These are phyloP conservation scores for Pichia sp. DNA, from an alignment of 1,139 yeast genomes.

Conservation along the genomic window DNA sequence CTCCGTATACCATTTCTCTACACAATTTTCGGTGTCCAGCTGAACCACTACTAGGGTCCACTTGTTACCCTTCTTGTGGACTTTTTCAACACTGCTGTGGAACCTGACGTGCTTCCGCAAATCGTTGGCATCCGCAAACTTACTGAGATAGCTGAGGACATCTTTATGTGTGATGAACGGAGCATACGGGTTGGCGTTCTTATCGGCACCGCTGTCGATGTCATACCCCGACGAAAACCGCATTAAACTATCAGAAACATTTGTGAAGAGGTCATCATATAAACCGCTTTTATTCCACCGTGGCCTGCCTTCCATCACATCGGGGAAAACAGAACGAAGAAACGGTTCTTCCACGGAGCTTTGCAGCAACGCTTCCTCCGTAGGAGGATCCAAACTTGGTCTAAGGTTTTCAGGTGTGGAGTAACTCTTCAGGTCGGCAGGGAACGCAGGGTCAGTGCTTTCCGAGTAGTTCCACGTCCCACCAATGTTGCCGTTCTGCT, in stretches of 20 bases:
- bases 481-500: slow-evolving; percentile 34
- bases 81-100: slow-evolving; percentile 39
- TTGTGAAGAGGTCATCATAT: slow-evolving; percentile 42
- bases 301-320: background rate
- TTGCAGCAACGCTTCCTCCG: slow-evolving; percentile 7
- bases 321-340: background rate
- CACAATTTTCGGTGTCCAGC: slow-evolving; percentile 24
- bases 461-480: slow-evolving; percentile 35
- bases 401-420: slow-evolving; percentile 18
- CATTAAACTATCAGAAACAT: slow-evolving; percentile 42
- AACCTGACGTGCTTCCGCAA: slow-evolving; percentile 36
- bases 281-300: slow-evolving; percentile 38
- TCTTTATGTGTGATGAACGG: slow-evolving; percentile 38
- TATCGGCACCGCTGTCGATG: background rate
- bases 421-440: slow-evolving; percentile 13
- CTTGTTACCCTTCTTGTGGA: slow-evolving; percentile 24
- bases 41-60: slow-evolving; percentile 21
- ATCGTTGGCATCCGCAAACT: slow-evolving; percentile 31
- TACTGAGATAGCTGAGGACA: slow-evolving; percentile 31
- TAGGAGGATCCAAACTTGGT: slow-evolving; percentile 7
- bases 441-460: slow-evolving; percentile 18
- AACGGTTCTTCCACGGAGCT: slow-evolving; percentile 6
- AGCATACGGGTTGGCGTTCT: slow-evolving; percentile 30
- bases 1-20: slow-evolving; percentile 33
- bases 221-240: slow-evolving; percentile 36